A percentile compares a stretch with the other conserved stretches of the same genome.
These are phyloP conservation scores for Cyclocybe cylindracea DNA, from an alignment of 768 basidiomycete genomes.

Conservation along the genomic window DNA sequence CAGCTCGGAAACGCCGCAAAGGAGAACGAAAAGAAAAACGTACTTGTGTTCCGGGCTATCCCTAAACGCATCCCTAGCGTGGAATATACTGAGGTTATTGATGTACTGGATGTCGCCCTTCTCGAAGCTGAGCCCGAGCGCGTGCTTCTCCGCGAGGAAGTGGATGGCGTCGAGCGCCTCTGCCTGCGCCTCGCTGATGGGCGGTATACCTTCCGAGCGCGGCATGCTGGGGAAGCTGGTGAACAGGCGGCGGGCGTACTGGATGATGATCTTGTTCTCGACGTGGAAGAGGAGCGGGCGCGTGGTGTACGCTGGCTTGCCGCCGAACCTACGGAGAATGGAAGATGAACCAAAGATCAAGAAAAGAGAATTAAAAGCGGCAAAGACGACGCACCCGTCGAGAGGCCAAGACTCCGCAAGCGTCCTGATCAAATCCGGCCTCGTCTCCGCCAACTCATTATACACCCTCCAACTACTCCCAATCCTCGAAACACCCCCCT, in stretches of 20 bases:
- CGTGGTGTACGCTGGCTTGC: conserved; percentile 32
- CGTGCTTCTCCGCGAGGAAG: conserved; percentile 44
- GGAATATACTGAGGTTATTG: conserved; percentile 46
- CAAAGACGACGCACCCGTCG: conserved; percentile 31
- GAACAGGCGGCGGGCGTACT: conserved; percentile 45
- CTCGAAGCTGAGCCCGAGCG: conserved; percentile 45
- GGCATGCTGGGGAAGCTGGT: conserved; percentile 39
- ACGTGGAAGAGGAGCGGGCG: conserved; percentile 43
- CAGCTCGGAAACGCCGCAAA: neutral
- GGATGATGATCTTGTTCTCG: conserved; percentile 41
- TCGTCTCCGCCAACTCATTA: conserved; percentile 46
- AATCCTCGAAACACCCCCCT: conserved; percentile 46
- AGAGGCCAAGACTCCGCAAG: conserved; percentile 44
- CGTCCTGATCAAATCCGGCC: conserved; percentile 45
- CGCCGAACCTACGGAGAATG: conserved; percentile 32
- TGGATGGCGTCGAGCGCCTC: conserved; percentile 49
- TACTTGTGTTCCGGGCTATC: conserved; percentile 41
- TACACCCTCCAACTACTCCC: conserved; percentile 47
- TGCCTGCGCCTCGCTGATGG: conserved; percentile 50
- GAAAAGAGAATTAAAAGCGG: neutral
- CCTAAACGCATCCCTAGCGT: conserved; percentile 44
- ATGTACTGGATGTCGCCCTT: conserved; percentile 54
- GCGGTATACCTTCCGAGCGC: conserved; percentile 39
- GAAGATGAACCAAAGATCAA: neutral
- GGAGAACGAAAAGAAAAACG: conserved; percentile 12